Evolutionary conservation across 1,284 basidiomycete species (phyloP), one percentile per base, ranked within the genome.

Genomic region (Puccinia polysora): DNA sequence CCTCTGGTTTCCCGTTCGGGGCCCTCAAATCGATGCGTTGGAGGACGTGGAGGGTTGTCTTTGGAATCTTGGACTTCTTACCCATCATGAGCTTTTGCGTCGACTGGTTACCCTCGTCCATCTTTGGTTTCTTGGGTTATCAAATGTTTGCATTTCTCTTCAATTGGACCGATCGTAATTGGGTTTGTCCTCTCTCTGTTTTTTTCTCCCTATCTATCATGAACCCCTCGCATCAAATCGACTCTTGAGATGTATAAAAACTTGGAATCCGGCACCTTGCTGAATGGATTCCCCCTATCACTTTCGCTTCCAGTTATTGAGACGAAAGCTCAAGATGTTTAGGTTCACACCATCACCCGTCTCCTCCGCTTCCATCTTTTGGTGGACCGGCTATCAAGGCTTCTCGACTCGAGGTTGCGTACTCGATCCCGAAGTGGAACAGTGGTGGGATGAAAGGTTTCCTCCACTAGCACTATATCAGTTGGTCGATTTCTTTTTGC

Each of bases 111-210:
- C 81, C 82, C 73, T 74, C 77, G 65, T 76, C 77, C 36, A 75
- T 74, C 73, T 75, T 78, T 74, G 80, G 84, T 81, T 3, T 75
- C 79, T 25, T 78, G 83, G 60, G 77, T 36, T 79, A 79, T 76
- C 84, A 83, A 74, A 86, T 86, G 85, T 86, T 86, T 75, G 83
- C 84, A 5, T 86, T 85, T 79, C 79, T 86, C 32, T 84, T 83
- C 74, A 79, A 80, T n/a, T 86, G 85, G 85, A 86, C 85, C 15
- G 85, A 86, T 77, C 81, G 83, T 15, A 85, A 86, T 76, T 86
- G 85, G 81, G 83, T 84, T n/a, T 65, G 77, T 77, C 72, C 14
- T 25, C n/a, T n/a, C 32, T 20, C 43, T 18, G n/a, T 50, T 47
- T 47, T 28, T 18, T n/a, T 23, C 30, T 23, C 32, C 34, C 20